Evolutionary conservation across 352 stramenopile species (phyloP).

Genomic region (Pythium coloratum): DNA sequence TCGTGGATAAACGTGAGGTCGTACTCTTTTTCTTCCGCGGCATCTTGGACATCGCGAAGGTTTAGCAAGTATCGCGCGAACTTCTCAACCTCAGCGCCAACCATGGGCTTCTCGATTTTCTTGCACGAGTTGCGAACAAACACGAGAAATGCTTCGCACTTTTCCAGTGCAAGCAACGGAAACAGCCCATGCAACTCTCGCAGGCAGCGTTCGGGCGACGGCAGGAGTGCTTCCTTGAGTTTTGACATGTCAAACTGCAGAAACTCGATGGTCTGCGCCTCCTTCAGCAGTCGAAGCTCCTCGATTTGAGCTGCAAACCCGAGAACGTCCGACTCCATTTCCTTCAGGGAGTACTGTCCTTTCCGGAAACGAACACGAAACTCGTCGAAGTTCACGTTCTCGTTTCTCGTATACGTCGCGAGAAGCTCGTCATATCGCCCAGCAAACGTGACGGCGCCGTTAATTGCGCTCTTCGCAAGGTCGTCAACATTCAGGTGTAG

Average conservation of each 20-base stretch:
- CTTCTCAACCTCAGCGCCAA: slow-evolving; percentile 28
- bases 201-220: slow-evolving; percentile 45
- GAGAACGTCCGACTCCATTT: slow-evolving; percentile 41
- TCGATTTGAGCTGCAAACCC: slow-evolving; percentile 47
- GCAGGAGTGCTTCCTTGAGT: slow-evolving; percentile 40
- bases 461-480: slow-evolving; percentile 29
- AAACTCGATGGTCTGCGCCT: slow-evolving; percentile 36
- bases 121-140: slow-evolving; percentile 38
- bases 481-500: slow-evolving; percentile 45
- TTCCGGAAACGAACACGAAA: slow-evolving; percentile 43
- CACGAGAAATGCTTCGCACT: slow-evolving; percentile 45
- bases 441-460: slow-evolving; percentile 30
- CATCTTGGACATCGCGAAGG: slow-evolving; percentile 48
- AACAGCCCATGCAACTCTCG: slow-evolving; percentile 38
- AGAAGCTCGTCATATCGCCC: slow-evolving; percentile 39
- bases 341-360: slow-evolving; percentile 40
- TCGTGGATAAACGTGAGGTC: slow-evolving; percentile 50
- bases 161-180: slow-evolving; percentile 42
- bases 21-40: slow-evolving; percentile 44
- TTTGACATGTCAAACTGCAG: slow-evolving; percentile 42
- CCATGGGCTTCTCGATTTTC: slow-evolving; percentile 51
- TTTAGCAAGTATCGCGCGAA: slow-evolving; percentile 61
- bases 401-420: slow-evolving; percentile 39
- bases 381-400: slow-evolving; percentile 47
- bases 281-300: slow-evolving; percentile 9